A percentile compares a stretch with the other conserved stretches of the same genome.
These are phyloP conservation scores for Ramularia endophylla DNA, from an alignment of 2,329 filamentous ascomycete species.

Conservation along the genomic window DNA sequence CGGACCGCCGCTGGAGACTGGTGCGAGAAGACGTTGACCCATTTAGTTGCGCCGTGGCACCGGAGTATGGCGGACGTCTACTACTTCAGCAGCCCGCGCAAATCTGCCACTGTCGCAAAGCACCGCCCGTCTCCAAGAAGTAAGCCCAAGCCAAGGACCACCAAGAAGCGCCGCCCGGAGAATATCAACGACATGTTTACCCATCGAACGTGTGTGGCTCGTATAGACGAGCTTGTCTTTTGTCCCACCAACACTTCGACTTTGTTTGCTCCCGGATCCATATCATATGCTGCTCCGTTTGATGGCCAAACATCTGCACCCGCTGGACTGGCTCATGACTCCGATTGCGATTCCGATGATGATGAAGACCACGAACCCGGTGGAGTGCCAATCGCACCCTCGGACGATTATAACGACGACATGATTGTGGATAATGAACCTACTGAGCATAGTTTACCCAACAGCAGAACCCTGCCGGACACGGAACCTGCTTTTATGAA, in stretches of 20 bases:
- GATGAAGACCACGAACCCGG: conserved; percentile 10
- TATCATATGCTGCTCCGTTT: conserved; percentile 5
- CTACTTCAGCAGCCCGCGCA: conserved; percentile 22
- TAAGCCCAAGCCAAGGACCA: conserved; percentile 6
- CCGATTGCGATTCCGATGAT: conserved; percentile 3
- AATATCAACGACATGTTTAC: conserved; percentile 13
- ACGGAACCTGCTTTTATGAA: background rate
- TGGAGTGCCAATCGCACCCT: conserved; percentile 7
- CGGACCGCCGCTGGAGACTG: conserved; percentile 3
- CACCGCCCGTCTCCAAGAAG: conserved; percentile 11
- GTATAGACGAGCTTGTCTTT: conserved; percentile 24
- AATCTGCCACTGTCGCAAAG: conserved; percentile 10
- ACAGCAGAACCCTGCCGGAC: background rate
- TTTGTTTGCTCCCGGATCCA: conserved; percentile 14
- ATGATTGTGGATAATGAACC: too few species aligned
- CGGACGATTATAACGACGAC: too few species aligned
- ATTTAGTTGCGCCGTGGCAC: conserved; percentile 4
- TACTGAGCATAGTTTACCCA: too few species aligned
- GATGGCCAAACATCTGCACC: background rate
- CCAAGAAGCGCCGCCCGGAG: conserved; percentile 14
- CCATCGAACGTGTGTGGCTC: conserved; percentile 24
- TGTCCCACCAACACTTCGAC: conserved; percentile 17
- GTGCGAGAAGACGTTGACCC: conserved; percentile 1
- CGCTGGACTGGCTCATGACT: conserved; percentile 2
- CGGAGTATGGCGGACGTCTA: conserved; percentile 21